Conservation (phyloP, 2,329 filamentous ascomycete species). For the Aspergillus transmontanensis region DNA sequence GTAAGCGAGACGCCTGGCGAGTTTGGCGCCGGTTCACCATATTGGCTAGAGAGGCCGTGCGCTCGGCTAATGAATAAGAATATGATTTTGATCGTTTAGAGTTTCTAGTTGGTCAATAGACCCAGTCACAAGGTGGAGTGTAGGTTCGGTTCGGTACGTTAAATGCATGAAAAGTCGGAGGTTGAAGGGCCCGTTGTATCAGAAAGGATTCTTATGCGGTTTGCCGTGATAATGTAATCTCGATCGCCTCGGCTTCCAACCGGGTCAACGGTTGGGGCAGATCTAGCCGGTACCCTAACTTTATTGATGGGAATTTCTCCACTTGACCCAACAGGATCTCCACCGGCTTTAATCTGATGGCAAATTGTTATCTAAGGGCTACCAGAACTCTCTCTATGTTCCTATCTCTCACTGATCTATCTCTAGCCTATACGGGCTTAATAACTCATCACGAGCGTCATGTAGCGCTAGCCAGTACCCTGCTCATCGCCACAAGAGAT, state of each 20-base stretch:
- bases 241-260: not conserved
- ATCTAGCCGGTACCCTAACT: not conserved
- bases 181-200: not conserved
- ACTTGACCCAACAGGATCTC: not conserved
- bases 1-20: not conserved
- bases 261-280: not conserved
- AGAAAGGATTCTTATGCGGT: not conserved
- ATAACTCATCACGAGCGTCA: not conserved
- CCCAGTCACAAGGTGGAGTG: not conserved
- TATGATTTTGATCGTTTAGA: not conserved
- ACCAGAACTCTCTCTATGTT: not conserved
- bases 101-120: not conserved
- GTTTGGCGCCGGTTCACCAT: not conserved
- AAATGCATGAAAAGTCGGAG: not conserved
- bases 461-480: not conserved
- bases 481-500: constrained; percentile 3
- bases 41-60: not conserved
- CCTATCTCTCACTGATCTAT: not conserved
- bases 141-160: not conserved
- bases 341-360: not conserved
- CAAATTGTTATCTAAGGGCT: not conserved
- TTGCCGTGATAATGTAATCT: constrained; percentile 3
- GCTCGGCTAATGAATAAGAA: not conserved
- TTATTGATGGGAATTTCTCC: not conserved
- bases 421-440: not conserved